phyloP scores from a whole-genome alignment of 2,329 filamentous ascomycete species.

The Monilinia laxa region DNA sequence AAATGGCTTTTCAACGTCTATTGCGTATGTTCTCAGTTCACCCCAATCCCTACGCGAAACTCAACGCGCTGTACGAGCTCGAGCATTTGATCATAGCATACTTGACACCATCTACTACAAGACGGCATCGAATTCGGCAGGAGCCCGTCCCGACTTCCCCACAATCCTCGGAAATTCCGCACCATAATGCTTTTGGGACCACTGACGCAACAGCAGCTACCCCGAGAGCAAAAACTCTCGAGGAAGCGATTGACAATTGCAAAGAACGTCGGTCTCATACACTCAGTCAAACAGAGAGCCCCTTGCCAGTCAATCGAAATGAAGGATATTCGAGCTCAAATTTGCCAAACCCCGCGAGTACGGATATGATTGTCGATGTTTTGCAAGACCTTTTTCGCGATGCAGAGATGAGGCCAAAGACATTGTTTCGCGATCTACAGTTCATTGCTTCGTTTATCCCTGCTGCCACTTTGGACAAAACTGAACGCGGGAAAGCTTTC shows the following conservation, averaged over 20 bases:
- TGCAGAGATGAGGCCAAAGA: constrained; percentile 69
- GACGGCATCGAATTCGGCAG: constrained; percentile 35
- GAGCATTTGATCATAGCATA: constrained; percentile 79
- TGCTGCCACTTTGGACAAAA: constrained; percentile 58
- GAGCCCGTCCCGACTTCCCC: constrained; percentile 35
- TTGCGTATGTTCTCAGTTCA: constrained; percentile 86
- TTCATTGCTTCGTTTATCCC: constrained; percentile 69
- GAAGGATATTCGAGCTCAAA: constrained; percentile 69
- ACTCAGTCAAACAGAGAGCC: constrained; percentile 50
- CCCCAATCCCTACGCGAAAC: constrained; percentile 82
- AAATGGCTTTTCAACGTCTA: constrained; percentile 74
- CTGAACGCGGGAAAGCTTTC: constrained; percentile 74
- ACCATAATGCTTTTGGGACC: constrained; percentile 37
- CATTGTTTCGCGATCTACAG: constrained; percentile 78
- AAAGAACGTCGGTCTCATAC: constrained; percentile 65
- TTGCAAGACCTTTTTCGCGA: constrained; percentile 67
- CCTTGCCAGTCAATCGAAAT: constrained; percentile 66
- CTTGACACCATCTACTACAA: constrained; percentile 54
- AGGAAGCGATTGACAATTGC: constrained; percentile 68
- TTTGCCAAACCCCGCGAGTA: constrained; percentile 39
- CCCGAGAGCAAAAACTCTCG: constrained; percentile 51
- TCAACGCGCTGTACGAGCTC: constrained; percentile 79
- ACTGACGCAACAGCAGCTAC: constrained; percentile 31
- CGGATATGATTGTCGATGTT: constrained; percentile 61
- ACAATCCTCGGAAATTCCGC: constrained; percentile 58